phyloP scores from a whole-genome alignment of 176 grass and related monocot genomes.

The Pharus latifolius region DNA sequence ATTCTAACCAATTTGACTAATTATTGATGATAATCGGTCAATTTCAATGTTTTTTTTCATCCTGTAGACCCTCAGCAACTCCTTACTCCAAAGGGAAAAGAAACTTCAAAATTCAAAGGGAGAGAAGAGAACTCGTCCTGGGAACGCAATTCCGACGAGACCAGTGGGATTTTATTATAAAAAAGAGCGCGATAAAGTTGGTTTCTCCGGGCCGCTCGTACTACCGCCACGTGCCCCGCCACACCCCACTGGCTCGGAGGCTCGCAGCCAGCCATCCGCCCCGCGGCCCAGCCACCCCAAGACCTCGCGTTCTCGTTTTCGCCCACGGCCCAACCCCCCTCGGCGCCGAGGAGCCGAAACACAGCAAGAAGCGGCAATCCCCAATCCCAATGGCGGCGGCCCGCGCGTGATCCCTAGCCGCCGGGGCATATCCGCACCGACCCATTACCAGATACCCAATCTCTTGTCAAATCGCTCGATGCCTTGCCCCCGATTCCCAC shows the following conservation, averaged over 20 bases:
- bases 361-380: background rate
- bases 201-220: background rate
- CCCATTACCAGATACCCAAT: no score
- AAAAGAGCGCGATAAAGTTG: background rate
- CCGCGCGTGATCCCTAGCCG: background rate
- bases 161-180: background rate
- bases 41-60: no score
- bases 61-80: no score
- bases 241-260: background rate
- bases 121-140: no score
- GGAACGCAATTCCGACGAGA: no score
- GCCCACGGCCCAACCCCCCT: background rate
- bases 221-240: conserved; percentile 6
- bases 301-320: background rate
- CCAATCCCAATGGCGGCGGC: conserved; percentile 23
- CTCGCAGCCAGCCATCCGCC: background rate
- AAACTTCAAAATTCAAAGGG: no score
- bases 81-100: no score
- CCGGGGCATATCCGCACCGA: background rate
- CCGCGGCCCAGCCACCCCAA: background rate
- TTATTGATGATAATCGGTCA: no score
- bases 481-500: background rate
- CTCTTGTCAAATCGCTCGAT: no score
- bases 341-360: conserved; percentile 19
- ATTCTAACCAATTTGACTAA: no score